Base-by-base conservation (phyloP, 2,329 filamentous ascomycete species). In the Ceratocystis harringtonii region DNA sequence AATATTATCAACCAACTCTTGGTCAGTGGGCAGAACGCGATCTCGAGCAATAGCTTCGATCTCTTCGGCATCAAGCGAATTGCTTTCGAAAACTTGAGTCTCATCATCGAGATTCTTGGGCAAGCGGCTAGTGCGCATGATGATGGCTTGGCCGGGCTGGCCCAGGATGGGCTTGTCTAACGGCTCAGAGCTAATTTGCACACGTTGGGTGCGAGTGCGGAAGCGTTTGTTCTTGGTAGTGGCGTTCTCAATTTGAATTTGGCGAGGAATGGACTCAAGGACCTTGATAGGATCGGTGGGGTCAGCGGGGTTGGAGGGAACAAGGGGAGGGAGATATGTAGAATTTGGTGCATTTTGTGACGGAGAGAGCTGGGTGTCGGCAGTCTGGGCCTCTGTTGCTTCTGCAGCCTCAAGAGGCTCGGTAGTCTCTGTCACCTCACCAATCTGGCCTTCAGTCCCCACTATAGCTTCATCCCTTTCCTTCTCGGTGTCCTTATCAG, bases 1-100 rank as follows among this genome's bases (percentile, higher is more conserved):
- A 19, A 85, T 78, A 66, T 81, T 79, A 2, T 72, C 70, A 61
- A 75, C 70, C 1, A 78, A 72, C 52, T 81, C 77, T 19, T 75
- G 71, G 1, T 68, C 62, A 0, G 69, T 71, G 1, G 72, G 68
- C 2, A 73, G 70, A 2, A 68, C 68, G 36, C 74, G 70, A 8
- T 70, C 69, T 1, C 72, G 68, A 3, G 76, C 65, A 5, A 76
- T 52, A 19, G 70, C 69, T 64, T 75, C 69, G 68, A 78, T 73
- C 17, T 74, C 71, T 1, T 74, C 60, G 2, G 70, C 69, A 12
- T 68, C 32, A 17, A 57, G 52, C 8, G 66, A 65, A 10, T 65
- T 55, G 19, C 71, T 66, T 10, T 69, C 68, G 6, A 66, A n/a
- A 0, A 64, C 55, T 17, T 60, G 30, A 22, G 58, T 61, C 43